Percentiles rank a stretch among this genome's conserved stretches.
phyloP scores from a whole-genome alignment of 441 rosid species.

The Corymbia citriodora region DNA sequence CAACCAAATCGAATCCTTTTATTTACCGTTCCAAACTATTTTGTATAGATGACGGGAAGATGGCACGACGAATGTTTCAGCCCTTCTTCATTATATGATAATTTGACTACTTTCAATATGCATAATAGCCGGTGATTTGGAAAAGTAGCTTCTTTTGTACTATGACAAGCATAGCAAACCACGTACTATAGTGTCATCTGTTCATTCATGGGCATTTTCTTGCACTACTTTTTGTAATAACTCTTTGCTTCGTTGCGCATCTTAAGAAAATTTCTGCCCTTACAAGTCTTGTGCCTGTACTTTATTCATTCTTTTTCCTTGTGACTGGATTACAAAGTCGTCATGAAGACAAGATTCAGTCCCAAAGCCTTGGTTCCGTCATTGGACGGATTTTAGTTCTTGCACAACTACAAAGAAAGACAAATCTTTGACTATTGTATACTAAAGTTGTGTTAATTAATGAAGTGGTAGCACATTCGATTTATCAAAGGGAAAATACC shows the following conservation, averaged over 20 bases:
- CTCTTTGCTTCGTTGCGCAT: not conserved
- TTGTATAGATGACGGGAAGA: too few relatives aligned
- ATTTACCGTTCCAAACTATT: too few relatives aligned
- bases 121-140: too few relatives aligned
- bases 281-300: not conserved
- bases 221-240: not conserved
- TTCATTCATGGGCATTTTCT: not conserved
- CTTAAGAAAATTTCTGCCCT: not conserved
- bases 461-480: too few relatives aligned
- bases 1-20: not conserved
- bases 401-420: not conserved
- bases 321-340: not conserved
- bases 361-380: not conserved
- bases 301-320: not conserved
- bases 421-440: not conserved
- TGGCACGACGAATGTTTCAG: too few relatives aligned
- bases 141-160: too few relatives aligned
- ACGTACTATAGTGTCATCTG: too few relatives aligned
- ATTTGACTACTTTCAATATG: too few relatives aligned
- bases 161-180: too few relatives aligned
- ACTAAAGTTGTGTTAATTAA: too few relatives aligned
- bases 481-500: too few relatives aligned
- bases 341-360: not conserved
- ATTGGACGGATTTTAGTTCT: not conserved
- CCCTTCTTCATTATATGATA: too few relatives aligned